phyloP scores from a whole-genome alignment of 495 filamentous ascomycete genomes.

The Aspergillus bridgeri region DNA sequence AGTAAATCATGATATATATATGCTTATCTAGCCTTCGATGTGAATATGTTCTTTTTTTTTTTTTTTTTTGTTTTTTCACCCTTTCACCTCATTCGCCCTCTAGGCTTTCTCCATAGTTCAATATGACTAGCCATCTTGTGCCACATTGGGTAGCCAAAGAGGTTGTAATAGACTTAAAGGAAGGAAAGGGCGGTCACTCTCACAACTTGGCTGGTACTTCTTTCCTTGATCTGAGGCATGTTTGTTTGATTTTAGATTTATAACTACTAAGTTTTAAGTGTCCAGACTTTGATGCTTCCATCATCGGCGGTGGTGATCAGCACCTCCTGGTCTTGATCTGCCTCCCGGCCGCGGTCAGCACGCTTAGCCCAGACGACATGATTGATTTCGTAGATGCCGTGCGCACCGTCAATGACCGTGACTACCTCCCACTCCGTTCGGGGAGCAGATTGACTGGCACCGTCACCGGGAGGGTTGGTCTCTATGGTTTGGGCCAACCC shows the following conservation, averaged over 20 bases:
- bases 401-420: slow-evolving; percentile 62
- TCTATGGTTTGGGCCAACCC: slow-evolving; percentile 36
- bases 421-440: slow-evolving; percentile 65
- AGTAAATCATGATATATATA: slow-evolving; percentile 12
- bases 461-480: slow-evolving; percentile 22
- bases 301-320: slow-evolving; percentile 79
- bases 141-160: too few relatives aligned
- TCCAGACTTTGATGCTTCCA: slow-evolving; percentile 72
- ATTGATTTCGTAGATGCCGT: slow-evolving; percentile 92
- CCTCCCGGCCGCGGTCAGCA: slow-evolving; percentile 33
- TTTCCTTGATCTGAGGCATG: neutral
- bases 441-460: slow-evolving; percentile 10
- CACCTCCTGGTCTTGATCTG: slow-evolving; percentile 60
- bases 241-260: neutral
- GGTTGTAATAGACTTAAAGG: too few relatives aligned
- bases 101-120: neutral
- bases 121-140: neutral
- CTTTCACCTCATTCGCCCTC: neutral
- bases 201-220: neutral
- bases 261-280: slow-evolving; percentile 30
- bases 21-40: neutral
- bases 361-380: slow-evolving; percentile 71
- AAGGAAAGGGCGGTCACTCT: too few relatives aligned
- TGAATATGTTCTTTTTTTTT: slow-evolving; percentile 1
- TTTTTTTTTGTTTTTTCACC: neutral